Percentiles rank a stretch among this genome's conserved stretches.
These are phyloP conservation scores for Moesziomyces globuligerus DNA, from an alignment of 1,284 basidiomycete genomes.

Conservation along the genomic window DNA sequence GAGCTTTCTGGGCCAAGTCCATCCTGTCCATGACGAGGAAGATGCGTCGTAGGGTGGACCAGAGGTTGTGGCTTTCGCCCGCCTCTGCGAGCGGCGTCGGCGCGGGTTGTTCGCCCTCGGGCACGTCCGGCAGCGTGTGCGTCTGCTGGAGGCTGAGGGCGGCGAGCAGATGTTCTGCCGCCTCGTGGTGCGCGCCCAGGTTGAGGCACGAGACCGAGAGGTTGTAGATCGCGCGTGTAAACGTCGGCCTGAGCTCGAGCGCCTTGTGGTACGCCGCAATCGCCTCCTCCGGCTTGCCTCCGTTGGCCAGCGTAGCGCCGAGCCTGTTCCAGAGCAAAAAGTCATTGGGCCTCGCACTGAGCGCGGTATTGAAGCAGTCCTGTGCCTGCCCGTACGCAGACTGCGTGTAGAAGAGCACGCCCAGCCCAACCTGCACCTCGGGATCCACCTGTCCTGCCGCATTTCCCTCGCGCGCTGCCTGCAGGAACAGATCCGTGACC, in stretches of 20 bases:
- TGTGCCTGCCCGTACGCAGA: slow-evolving; percentile 81
- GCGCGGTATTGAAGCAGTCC: slow-evolving; percentile 89
- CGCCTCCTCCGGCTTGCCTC: slow-evolving; percentile 90
- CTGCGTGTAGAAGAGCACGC: slow-evolving; percentile 90
- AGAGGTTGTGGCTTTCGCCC: slow-evolving; percentile 74
- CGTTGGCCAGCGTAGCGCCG: slow-evolving; percentile 94
- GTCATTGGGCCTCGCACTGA: slow-evolving; percentile 84
- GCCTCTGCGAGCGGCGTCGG: slow-evolving; percentile 58
- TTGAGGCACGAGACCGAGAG: slow-evolving; percentile 97
- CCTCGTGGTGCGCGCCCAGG: slow-evolving; percentile 93
- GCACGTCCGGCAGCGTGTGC: slow-evolving; percentile 63
- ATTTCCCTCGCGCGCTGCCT: slow-evolving; percentile 77
- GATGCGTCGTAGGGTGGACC: slow-evolving; percentile 89
- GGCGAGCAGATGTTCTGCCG: slow-evolving; percentile 94
- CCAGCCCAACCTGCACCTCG: slow-evolving; percentile 92
- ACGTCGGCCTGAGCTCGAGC: slow-evolving; percentile 90
- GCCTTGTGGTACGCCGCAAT: slow-evolving; percentile 94
- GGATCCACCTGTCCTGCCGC: slow-evolving; percentile 78
- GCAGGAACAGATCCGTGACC: slow-evolving; percentile 84
- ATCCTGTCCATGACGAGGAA: slow-evolving; percentile 68
- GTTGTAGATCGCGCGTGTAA: slow-evolving; percentile 97
- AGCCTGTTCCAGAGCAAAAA: slow-evolving; percentile 96
- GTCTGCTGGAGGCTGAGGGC: slow-evolving; percentile 82
- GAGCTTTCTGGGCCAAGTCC: slow-evolving; percentile 71
- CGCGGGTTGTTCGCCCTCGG: slow-evolving; percentile 43